Conservation (phyloP, 1,284 basidiomycete genomes). For the Caloboletus firmus region DNA sequence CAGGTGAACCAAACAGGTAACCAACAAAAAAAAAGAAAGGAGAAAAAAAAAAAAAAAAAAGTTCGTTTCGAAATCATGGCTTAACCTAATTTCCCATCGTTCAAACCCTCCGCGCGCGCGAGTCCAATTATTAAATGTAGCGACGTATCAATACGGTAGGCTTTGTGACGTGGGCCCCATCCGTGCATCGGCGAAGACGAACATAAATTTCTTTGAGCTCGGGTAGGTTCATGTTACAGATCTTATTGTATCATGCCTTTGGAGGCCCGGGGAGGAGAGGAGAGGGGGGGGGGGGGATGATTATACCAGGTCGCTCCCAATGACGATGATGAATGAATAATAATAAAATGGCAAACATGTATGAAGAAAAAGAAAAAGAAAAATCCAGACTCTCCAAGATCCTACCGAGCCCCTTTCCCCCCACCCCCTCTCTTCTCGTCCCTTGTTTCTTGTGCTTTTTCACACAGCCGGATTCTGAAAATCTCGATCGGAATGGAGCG, state of each 20-base stretch:
- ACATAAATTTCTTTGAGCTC: slow-evolving; percentile 7
- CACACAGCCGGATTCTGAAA: not conserved
- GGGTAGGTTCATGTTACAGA: slow-evolving; percentile 8
- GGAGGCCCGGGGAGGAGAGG: no score
- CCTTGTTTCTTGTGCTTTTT: not conserved
- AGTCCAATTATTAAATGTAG: no score
- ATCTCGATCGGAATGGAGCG: slow-evolving; percentile 14
- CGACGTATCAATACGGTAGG: slow-evolving; percentile 16
- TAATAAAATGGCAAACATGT: not conserved
- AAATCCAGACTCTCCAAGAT: not conserved
- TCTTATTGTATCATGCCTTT: not conserved
- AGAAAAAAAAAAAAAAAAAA: not conserved
- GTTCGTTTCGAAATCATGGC: slow-evolving; percentile 7
- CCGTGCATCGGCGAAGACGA: slow-evolving; percentile 15
- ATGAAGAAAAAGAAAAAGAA: not conserved
- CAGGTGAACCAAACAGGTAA: not conserved
- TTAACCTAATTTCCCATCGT: slow-evolving; percentile 2
- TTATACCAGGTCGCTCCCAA: not conserved
- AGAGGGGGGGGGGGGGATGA: not conserved
- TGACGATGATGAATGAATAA: not conserved
- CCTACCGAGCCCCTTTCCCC: slow-evolving; percentile 2
- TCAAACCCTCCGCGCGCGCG: slow-evolving; percentile 5
- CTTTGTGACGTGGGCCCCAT: slow-evolving; percentile 13
- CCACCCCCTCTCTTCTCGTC: not conserved
- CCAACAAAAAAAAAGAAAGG: not conserved